These are phyloP conservation scores for Penicillium sp. DNA, from an alignment of 2,329 filamentous ascomycete species.

Conservation along the genomic window DNA sequence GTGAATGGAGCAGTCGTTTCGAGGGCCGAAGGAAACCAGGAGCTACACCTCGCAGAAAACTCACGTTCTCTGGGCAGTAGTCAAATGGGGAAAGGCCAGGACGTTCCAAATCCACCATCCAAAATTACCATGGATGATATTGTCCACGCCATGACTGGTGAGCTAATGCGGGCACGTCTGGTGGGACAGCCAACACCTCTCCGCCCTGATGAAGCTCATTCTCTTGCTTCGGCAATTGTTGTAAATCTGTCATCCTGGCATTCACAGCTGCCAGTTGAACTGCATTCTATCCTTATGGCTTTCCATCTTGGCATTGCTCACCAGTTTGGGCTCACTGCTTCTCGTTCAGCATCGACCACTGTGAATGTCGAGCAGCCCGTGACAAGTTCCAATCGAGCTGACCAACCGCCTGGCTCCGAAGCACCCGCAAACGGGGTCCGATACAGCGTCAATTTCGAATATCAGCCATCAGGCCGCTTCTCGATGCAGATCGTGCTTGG, in stretches of 20 bases:
- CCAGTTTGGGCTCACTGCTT: conserved; percentile 32
- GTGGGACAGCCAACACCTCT: conserved; percentile 30
- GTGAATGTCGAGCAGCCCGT: conserved; percentile 24
- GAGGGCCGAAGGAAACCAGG: background rate
- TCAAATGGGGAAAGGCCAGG: no score
- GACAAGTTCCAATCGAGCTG: conserved; percentile 2
- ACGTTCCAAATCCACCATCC: conserved; percentile 6
- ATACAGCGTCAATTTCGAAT: conserved; percentile 30
- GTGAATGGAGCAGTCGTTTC: conserved; percentile 22
- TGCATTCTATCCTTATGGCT: conserved; percentile 30
- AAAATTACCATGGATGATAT: conserved; percentile 34
- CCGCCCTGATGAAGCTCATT: conserved; percentile 30
- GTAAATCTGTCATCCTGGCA: conserved; percentile 31
- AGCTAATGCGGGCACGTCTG: conserved; percentile 32
- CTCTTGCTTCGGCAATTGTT: conserved; percentile 33
- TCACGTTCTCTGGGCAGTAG: no score
- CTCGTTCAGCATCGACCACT: conserved; percentile 24
- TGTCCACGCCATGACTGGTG: conserved; percentile 30
- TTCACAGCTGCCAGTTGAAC: conserved; percentile 24
- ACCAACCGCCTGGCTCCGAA: conserved; percentile 7
- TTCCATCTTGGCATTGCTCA: conserved; percentile 39
- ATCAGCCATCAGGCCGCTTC: conserved; percentile 24
- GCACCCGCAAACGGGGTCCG: conserved; percentile 10
- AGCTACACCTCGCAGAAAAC: no score
- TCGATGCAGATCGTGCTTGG: conserved; percentile 28